Base-by-base conservation (phyloP, 352 stramenopile genomes). In the Globisporangium orthogonon region DNA sequence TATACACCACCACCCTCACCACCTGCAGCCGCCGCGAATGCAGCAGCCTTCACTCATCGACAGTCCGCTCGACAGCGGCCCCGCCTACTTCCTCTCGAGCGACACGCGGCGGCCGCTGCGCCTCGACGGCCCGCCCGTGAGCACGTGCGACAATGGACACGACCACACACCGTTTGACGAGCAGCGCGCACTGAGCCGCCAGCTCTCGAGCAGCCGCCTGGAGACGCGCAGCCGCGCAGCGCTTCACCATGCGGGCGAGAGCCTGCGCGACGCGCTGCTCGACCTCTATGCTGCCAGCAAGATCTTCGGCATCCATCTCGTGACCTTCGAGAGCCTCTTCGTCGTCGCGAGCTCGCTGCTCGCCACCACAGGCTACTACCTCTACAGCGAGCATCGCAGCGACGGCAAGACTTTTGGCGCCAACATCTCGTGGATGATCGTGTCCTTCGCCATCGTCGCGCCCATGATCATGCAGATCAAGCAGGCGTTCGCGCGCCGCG, bases 381-480 rank as follows among this genome's bases (percentile, higher is more conserved):
- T 83, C 29, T 69, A 76, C 56, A 78, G 80, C 47, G 50, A 71
- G 30, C 75, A 67, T 46, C 48, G 54, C 49, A 39, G 54, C 11
- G 11, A 40, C 13, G 68, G 67, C 31, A 49, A 67, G 14, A 73
- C 62, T 39, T 91, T 93, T 54, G 78, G 76, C 30, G 79, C 81
- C 54, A 95, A 95, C 59, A 83, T 95, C 48, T 91, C 83, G 67
- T 94, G 78, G 76, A 87, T 77, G 44, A 87, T 91, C 61, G 71
- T 91, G 45, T 78, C 81, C 11, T 89, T 95, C 50, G 80, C 85
- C 7, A 73, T 95, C 37, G 82, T 91, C 23, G 86, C 83, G 52
- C 85, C 85, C 15, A 87, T 91, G 78, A 95, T 91, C 70, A 92
- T 93, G 81, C 83, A 93, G 62, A 91, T 95, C 70, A 74, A 72